Evolutionary conservation across 2,329 filamentous ascomycete species (phyloP).

Genomic region (Clathrospora elynae): DNA sequence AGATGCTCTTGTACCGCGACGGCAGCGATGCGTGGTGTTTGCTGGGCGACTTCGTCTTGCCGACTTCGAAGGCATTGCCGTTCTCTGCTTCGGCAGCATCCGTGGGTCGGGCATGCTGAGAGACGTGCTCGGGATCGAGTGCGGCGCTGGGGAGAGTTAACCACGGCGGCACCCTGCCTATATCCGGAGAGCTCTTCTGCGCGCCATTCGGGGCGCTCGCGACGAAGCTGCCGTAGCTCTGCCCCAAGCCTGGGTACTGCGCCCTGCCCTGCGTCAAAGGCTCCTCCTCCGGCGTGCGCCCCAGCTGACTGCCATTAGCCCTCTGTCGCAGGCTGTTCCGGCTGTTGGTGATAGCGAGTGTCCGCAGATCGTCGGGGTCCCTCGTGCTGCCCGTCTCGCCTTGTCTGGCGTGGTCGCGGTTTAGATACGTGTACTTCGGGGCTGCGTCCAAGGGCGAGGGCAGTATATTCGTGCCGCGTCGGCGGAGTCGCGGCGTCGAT

Average conservation of each 20-base stretch:
- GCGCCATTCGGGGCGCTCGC: constrained; percentile 53
- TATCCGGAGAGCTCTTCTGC: constrained; percentile 15
- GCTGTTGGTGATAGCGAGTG: constrained; percentile 33
- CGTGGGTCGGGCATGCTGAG: constrained; percentile 25
- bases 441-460: constrained; percentile 44
- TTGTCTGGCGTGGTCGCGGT: constrained; percentile 35
- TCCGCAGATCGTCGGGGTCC: constrained; percentile 33
- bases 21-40: constrained; percentile 37
- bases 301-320: constrained; percentile 19
- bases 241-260: constrained; percentile 40
- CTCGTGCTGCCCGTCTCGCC: constrained; percentile 22
- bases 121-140: constrained; percentile 51
- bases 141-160: constrained; percentile 68
- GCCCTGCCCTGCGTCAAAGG: constrained; percentile 31
- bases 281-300: constrained; percentile 36
- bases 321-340: constrained; percentile 22
- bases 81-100: constrained; percentile 14
- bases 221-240: constrained; percentile 68
- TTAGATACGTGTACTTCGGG: constrained; percentile 51
- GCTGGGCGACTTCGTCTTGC: constrained; percentile 46
- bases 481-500: constrained; percentile 55
- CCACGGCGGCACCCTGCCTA: constrained; percentile 51
- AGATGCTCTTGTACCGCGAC: constrained; percentile 44
- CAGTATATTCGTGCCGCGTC: constrained; percentile 42
- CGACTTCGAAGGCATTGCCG: constrained; percentile 53